Base-by-base conservation (phyloP, 306 rosid genomes). In the Fagus crenata region DNA sequence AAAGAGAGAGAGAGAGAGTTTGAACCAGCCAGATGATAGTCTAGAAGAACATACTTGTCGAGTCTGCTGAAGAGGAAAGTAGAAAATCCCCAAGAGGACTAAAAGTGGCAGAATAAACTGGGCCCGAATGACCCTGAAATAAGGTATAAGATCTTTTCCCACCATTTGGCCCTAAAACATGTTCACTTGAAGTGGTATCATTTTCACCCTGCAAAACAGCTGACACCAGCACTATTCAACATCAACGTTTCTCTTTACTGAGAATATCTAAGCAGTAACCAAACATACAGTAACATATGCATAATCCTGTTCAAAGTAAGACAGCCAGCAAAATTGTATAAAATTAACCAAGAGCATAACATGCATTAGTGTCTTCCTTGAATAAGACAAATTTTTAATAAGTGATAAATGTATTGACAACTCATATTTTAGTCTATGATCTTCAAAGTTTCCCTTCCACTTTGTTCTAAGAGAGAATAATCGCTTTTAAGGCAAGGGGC, bases 41-140 rank as follows among this genome's bases (percentile, higher is more conserved):
- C 33, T 9, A 64, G 56, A 59, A 72, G 41, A 77, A 77, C 92
- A 36, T 88, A 95, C 98, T 84, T 36, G 97, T 92, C 33, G 97
- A 87, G 78, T 95, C 97, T 67, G 97, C 97, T 6, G 99, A 92
- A 46, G 99, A 92, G 79, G 97, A 92, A 83, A 90, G 91, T 73
- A 95, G 22, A 78, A 90, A 95, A 77, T 95, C 99, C 71, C 96
- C 97, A 42, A 88, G 74, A 76, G 99, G 99, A 87, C 93, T 87
- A 83, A 95, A 95, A 70, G 92, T 86, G 35, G 97, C 88, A 67
- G 96, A 88, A 88, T 91, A 84, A 85, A 95, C 93, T 49, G 99
- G 97, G 78, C 99, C 99, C 3, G 99, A 91, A 85, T 91, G 99
- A 86, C 97, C 99, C 82, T 91, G 99, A 89, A 89, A 91, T 71